These are phyloP conservation scores for Pythium diclinum DNA, from an alignment of 352 stramenopile species.

Conservation along the genomic window DNA sequence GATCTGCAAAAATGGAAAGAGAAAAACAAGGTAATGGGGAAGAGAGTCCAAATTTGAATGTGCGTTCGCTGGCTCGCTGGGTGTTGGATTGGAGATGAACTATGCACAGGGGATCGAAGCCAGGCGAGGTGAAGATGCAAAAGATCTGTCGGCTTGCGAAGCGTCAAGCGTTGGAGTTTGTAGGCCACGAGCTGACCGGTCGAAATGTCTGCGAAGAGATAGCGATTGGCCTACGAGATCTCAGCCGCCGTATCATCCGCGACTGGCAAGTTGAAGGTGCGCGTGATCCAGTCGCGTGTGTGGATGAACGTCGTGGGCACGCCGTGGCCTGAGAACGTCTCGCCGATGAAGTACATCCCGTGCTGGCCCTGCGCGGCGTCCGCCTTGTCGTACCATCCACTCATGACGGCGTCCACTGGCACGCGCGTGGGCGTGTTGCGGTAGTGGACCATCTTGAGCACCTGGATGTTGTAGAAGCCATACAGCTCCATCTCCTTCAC, in stretches of 20 bases:
- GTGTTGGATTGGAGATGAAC: neutral
- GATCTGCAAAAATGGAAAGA: neutral
- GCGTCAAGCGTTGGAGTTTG: no score
- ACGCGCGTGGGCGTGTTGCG: conserved; percentile 3
- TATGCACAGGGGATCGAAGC: no score
- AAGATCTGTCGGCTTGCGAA: no score
- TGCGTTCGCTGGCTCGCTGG: neutral
- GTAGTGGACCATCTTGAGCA: conserved; percentile 9
- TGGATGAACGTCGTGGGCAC: conserved; percentile 18
- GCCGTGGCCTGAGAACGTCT: conserved; percentile 16
- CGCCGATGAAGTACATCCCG: conserved; percentile 12
- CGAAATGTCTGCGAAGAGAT: no score
- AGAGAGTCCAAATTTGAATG: neutral
- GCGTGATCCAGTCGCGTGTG: conserved; percentile 13
- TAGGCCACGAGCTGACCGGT: no score
- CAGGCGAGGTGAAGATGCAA: no score
- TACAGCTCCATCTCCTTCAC: conserved; percentile 1
- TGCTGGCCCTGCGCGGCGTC: conserved; percentile 16
- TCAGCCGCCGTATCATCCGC: no score
- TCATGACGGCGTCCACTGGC: neutral
- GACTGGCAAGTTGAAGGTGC: conserved; percentile 8
- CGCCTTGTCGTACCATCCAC: conserved; percentile 15
- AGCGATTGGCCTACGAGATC: no score
- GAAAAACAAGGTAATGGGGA: conserved; percentile 2
- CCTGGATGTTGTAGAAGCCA: neutral